A percentile compares a stretch with the other conserved stretches of the same genome.
phyloP scores from a whole-genome alignment of 2,329 filamentous ascomycete species.

The Dactylellina leptospora region DNA sequence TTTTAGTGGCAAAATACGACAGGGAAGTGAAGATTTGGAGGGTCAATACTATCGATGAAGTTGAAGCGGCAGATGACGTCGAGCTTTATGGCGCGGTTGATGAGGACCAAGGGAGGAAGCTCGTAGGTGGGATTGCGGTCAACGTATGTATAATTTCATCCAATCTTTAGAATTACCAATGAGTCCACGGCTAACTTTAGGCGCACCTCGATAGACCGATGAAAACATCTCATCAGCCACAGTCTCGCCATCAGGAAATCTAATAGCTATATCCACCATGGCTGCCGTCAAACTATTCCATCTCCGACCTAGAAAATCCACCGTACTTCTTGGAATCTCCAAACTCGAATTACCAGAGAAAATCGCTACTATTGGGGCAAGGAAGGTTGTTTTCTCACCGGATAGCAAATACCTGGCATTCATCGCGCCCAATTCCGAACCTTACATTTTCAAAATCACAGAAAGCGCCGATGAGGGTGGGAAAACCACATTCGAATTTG shows the following conservation, averaged over 20 bases:
- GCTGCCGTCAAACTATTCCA: slow-evolving; percentile 80
- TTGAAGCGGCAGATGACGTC: slow-evolving; percentile 60
- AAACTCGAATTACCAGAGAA: slow-evolving; percentile 43
- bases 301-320: slow-evolving; percentile 65
- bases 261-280: slow-evolving; percentile 79
- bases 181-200: not conserved
- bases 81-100: slow-evolving; percentile 59
- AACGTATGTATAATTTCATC: slow-evolving; percentile 58
- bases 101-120: slow-evolving; percentile 65
- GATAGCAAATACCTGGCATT: slow-evolving; percentile 75
- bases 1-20: slow-evolving; percentile 93
- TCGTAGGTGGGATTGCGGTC: slow-evolving; percentile 73
- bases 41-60: slow-evolving; percentile 64
- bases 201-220: slow-evolving; percentile 67
- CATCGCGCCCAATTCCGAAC: slow-evolving; percentile 63
- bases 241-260: slow-evolving; percentile 74
- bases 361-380: slow-evolving; percentile 71
- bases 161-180: not conserved
- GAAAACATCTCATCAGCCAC: slow-evolving; percentile 81
- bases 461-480: slow-evolving; percentile 11
- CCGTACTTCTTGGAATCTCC: slow-evolving; percentile 35
- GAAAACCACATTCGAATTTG: slow-evolving; percentile 35
- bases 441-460: slow-evolving; percentile 54
- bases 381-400: slow-evolving; percentile 74
- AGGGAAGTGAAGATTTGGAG: slow-evolving; percentile 85